These are phyloP conservation scores for Quercus parvula DNA, from an alignment of 306 rosid genomes.

Conservation along the genomic window DNA sequence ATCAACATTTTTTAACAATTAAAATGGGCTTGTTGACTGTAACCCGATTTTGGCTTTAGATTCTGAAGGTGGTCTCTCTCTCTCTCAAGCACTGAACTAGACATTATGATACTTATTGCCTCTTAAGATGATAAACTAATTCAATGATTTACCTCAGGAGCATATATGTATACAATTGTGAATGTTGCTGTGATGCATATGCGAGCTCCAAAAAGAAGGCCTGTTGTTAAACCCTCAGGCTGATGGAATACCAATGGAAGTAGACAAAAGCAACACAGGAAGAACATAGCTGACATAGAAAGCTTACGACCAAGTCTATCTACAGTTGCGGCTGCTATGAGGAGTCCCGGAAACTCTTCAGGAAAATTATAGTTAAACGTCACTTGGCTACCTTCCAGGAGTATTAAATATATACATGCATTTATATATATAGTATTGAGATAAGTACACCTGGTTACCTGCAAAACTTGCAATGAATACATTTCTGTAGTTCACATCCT, in stretches of 20 bases:
- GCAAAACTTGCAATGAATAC: constrained; percentile 90
- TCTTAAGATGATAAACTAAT: background rate
- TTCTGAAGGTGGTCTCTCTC: background rate
- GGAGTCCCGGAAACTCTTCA: constrained; percentile 89
- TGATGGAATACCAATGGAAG: constrained; percentile 71
- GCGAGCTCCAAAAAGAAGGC: constrained; percentile 95
- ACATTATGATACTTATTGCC: background rate
- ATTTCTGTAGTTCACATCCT: constrained; percentile 53
- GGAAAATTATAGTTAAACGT: constrained; percentile 36
- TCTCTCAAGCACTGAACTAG: too few relatives aligned
- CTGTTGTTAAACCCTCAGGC: constrained; percentile 57
- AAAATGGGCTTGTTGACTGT: background rate
- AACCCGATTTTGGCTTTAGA: background rate
- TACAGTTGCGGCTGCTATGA: constrained; percentile 70
- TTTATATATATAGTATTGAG: background rate
- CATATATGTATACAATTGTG: constrained; percentile 83
- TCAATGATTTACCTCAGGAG: constrained; percentile 77
- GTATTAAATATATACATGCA: background rate
- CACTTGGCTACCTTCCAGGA: constrained; percentile 27
- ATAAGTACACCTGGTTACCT: constrained; percentile 45
- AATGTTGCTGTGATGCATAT: constrained; percentile 83
- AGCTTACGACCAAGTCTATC: constrained; percentile 87
- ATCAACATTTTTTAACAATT: background rate
- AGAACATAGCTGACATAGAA: constrained; percentile 88
- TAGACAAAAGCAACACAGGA: constrained; percentile 69